Evolutionary conservation across 257 asterid species (phyloP).

Genomic region (Handroanthus guayacan): DNA sequence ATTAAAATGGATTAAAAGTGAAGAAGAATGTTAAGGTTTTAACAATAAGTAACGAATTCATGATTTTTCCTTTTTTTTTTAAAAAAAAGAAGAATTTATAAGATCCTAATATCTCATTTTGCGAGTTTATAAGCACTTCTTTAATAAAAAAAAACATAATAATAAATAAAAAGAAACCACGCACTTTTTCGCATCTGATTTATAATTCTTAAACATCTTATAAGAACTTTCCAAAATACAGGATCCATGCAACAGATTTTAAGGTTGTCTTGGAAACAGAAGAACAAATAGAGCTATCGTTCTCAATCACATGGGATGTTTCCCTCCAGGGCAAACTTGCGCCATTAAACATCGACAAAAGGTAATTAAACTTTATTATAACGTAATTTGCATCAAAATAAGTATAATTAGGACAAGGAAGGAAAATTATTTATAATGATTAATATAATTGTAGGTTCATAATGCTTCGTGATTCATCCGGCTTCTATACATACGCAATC

Average conservation of each 20-base stretch:
- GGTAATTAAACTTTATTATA: constrained; percentile 39
- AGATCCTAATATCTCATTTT: no score
- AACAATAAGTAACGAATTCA: no score
- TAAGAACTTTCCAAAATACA: constrained; percentile 31
- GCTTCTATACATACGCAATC: constrained; percentile 79
- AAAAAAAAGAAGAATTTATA: no score
- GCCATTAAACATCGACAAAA: constrained; percentile 76
- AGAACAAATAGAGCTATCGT: constrained; percentile 61
- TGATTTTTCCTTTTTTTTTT: no score
- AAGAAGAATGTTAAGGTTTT: no score
- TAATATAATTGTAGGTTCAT: constrained; percentile 52
- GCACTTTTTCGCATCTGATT: no score
- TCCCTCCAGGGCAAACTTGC: constrained; percentile 42
- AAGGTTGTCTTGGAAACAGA: constrained; percentile 54
- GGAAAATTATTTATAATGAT: background rate
- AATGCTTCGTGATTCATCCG: constrained; percentile 73
- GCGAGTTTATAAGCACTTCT: no score
- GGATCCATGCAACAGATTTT: constrained; percentile 59
- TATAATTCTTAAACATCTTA: no score
- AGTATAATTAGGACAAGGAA: no score
- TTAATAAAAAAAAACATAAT: no score
- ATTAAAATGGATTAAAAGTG: no score
- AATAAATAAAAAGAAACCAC: no score
- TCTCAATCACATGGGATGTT: constrained; percentile 57
- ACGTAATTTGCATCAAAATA: background rate